These are phyloP conservation scores for Tetracentron sinense DNA, from an alignment of 164 flowering plant genomes.

Conservation along the genomic window DNA sequence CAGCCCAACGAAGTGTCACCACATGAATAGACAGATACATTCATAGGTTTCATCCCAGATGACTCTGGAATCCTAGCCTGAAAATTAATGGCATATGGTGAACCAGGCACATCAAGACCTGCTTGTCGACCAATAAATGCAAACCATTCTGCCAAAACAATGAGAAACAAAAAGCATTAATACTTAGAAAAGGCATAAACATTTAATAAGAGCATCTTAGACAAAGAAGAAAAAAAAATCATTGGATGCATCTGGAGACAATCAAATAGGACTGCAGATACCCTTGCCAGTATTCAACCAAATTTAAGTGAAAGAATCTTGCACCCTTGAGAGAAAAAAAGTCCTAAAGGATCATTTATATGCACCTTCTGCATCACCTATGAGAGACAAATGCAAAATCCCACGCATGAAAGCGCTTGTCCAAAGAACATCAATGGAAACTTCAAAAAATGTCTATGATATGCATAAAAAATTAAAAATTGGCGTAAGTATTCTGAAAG, in stretches of 20 bases:
- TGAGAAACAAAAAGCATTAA: not conserved
- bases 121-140: conserved; percentile 81
- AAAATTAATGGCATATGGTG: conserved; percentile 84
- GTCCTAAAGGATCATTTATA: no score
- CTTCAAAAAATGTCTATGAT: no score
- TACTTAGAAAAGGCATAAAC: not conserved
- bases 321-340: no score
- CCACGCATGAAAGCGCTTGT: no score
- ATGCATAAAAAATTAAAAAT: no score
- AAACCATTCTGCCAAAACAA: conserved; percentile 66
- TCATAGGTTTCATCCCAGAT: conserved; percentile 90
- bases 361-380: no score
- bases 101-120: conserved; percentile 59
- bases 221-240: not conserved
- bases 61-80: conserved; percentile 43
- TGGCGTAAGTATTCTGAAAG: no score
- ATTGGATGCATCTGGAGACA: not conserved
- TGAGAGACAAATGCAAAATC: no score
- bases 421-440: no score
- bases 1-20: conserved; percentile 91
- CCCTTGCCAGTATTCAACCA: not conserved
- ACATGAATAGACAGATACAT: conserved; percentile 84
- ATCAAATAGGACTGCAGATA: not conserved
- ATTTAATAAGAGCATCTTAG: not conserved
- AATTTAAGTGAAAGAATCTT: no score